Conservation (phyloP, 345 rosid species). For the Gossypium herbaceum region DNA sequence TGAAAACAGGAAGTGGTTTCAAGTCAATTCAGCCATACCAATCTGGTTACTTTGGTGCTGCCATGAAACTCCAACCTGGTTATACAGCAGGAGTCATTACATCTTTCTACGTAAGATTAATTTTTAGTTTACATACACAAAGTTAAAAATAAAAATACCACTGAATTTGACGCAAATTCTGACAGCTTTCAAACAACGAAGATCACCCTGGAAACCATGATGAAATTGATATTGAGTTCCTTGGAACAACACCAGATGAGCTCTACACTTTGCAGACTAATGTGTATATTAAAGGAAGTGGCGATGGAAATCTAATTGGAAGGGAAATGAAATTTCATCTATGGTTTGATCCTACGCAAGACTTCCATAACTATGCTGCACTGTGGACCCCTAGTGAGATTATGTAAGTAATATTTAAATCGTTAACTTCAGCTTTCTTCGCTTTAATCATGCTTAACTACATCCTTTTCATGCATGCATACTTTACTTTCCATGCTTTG, state of each 20-base stretch:
- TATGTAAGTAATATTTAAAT: conserved; percentile 42
- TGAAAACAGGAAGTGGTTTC: conserved; percentile 79
- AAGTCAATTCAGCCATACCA: conserved; percentile 62
- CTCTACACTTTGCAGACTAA: conserved; percentile 88
- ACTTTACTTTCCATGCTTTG: neutral
- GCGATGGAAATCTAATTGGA: conserved; percentile 70
- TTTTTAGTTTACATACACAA: neutral
- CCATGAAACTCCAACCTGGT: conserved; percentile 81
- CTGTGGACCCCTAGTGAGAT: conserved; percentile 68
- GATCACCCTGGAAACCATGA: conserved; percentile 85
- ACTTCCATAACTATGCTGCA: conserved; percentile 72
- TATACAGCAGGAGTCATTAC: conserved; percentile 94
- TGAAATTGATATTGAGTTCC: conserved; percentile 83
- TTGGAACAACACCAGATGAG: conserved; percentile 71
- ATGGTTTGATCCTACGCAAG: conserved; percentile 92
- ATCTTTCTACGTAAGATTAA: conserved; percentile 58
- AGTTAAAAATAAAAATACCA: too few relatives aligned
- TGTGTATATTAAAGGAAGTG: conserved; percentile 86
- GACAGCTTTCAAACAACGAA: conserved; percentile 81
- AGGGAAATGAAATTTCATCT: conserved; percentile 77
- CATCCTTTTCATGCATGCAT: neutral
- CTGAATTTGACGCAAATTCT: neutral
- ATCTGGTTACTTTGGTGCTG: conserved; percentile 83
- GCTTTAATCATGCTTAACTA: neutral
- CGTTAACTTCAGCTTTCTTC: neutral